Conservation (phyloP, 768 basidiomycete genomes). For the Dentipellis sp. region DNA sequence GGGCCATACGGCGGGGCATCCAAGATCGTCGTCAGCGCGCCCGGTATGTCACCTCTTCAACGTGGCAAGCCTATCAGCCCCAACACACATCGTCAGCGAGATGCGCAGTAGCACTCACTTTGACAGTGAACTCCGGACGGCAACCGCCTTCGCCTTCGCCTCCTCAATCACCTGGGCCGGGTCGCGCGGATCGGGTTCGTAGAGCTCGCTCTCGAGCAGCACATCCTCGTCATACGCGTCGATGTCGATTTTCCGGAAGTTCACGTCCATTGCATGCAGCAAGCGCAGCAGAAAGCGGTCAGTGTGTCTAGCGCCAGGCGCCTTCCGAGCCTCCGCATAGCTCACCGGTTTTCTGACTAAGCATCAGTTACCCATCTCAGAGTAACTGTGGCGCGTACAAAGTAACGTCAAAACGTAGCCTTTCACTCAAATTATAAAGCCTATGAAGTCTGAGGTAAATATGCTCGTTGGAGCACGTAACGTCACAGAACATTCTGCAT, state of each 20-base stretch:
- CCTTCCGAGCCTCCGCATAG: too few relatives aligned
- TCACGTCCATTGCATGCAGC: constrained; percentile 28
- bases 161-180: constrained; percentile 67
- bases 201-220: constrained; percentile 77
- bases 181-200: constrained; percentile 75
- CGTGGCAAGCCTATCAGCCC: background rate
- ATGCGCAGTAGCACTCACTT: constrained; percentile 39
- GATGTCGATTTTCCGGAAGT: constrained; percentile 91
- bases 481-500: too few relatives aligned
- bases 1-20: constrained; percentile 85
- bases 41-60: constrained; percentile 64
- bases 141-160: constrained; percentile 61
- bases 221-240: constrained; percentile 91
- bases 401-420: too few relatives aligned
- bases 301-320: too few relatives aligned
- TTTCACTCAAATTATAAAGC: too few relatives aligned
- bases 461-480: too few relatives aligned
- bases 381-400: too few relatives aligned
- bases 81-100: background rate
- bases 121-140: constrained; percentile 65
- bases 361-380: too few relatives aligned
- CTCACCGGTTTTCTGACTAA: too few relatives aligned
- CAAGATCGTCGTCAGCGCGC: constrained; percentile 62
- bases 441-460: too few relatives aligned
- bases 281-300: too few relatives aligned